A percentile compares a stretch with the other conserved stretches of the same genome.
phyloP scores from a whole-genome alignment of 768 basidiomycete genomes.

The Pleurotus tuoliensis region DNA sequence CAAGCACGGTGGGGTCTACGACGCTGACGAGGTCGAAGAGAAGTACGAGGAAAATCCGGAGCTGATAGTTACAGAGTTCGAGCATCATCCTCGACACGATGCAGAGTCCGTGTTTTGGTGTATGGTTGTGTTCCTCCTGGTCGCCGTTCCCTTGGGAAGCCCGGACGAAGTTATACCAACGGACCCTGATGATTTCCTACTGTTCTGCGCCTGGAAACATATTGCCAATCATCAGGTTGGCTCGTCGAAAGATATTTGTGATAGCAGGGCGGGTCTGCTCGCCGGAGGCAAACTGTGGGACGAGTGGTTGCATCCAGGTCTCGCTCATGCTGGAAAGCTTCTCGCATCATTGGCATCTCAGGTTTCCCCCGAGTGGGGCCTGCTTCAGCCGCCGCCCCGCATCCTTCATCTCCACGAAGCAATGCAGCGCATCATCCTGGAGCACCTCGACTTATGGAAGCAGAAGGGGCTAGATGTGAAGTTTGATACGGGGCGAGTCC shows the following conservation, averaged over 20 bases:
- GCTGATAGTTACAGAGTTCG: not conserved
- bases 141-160: not conserved
- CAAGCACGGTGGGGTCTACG: not conserved
- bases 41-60: not conserved
- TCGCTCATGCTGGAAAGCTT: not conserved
- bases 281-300: not conserved
- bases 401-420: slow-evolving; percentile 5
- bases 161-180: not conserved
- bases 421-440: slow-evolving; percentile 5
- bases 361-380: not conserved
- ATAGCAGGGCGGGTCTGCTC: too few relatives aligned
- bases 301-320: not conserved
- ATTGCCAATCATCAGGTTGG: too few relatives aligned
- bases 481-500: not conserved
- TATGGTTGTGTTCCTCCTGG: slow-evolving; percentile 1
- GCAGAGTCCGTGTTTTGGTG: slow-evolving; percentile 7
- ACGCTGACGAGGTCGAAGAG: not conserved
- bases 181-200: too few relatives aligned
- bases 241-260: too few relatives aligned
- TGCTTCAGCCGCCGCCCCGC: not conserved
- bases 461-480: not conserved
- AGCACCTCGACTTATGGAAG: not conserved
- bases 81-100: slow-evolving; percentile 6
- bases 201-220: too few relatives aligned
- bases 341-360: not conserved